phyloP scores from a whole-genome alignment of 805 yeast genomes.

The Isabelozyma heimii region DNA sequence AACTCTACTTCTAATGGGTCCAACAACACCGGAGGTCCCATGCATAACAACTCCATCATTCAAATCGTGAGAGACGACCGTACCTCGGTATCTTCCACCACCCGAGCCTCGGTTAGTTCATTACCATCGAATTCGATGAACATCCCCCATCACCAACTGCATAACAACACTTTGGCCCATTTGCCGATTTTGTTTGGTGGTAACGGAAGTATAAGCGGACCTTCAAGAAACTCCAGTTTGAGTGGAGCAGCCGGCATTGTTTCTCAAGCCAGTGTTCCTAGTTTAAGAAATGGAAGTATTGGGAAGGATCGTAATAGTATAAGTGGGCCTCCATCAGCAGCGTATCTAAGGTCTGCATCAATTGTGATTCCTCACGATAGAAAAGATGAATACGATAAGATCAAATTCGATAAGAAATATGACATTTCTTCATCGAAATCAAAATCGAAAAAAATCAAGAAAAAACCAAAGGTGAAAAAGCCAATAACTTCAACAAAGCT shows the following conservation, averaged over 20 bases:
- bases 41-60: slow-evolving; percentile 39
- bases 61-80: slow-evolving; percentile 42
- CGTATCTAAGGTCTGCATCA: slow-evolving; percentile 33
- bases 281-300: slow-evolving; percentile 40
- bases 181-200: slow-evolving; percentile 43
- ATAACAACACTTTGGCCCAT: slow-evolving; percentile 37
- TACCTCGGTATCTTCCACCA: slow-evolving; percentile 26
- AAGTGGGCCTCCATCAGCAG: slow-evolving; percentile 8
- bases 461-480: slow-evolving; percentile 4
- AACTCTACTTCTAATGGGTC: slow-evolving; percentile 19
- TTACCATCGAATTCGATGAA: slow-evolving; percentile 45
- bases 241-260: slow-evolving; percentile 33
- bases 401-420: slow-evolving; percentile 17
- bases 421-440: slow-evolving; percentile 5
- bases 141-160: slow-evolving; percentile 45
- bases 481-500: slow-evolving; percentile 1
- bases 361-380: slow-evolving; percentile 35
- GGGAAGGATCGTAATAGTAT: slow-evolving; percentile 2
- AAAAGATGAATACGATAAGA: slow-evolving; percentile 19
- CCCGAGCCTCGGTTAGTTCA: slow-evolving; percentile 38
- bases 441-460: slow-evolving; percentile 5
- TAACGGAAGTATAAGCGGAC: slow-evolving; percentile 39
- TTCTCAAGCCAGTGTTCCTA: slow-evolving; percentile 34
- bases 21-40: slow-evolving; percentile 5
- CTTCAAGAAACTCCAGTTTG: slow-evolving; percentile 35